phyloP scores from a whole-genome alignment of 768 basidiomycete species.

The Lactarius trivialis region DNA sequence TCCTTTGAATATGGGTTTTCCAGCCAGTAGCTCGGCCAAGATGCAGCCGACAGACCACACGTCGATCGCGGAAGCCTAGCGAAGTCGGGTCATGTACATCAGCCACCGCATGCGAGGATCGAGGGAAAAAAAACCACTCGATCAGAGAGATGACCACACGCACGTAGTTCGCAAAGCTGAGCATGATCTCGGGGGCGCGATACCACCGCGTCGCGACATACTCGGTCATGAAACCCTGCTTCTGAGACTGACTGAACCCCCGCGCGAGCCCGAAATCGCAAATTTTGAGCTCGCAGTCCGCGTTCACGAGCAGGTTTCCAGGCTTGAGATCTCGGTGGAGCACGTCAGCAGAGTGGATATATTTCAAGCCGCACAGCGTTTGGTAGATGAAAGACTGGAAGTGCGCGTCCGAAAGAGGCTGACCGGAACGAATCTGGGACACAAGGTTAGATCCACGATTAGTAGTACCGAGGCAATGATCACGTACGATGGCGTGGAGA shows the following conservation, averaged over 20 bases:
- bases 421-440: slow-evolving; percentile 71
- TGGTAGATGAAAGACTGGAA: slow-evolving; percentile 98
- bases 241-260: slow-evolving; percentile 83
- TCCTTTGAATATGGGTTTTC: slow-evolving; percentile 96
- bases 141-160: slow-evolving; percentile 28
- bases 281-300: slow-evolving; percentile 97
- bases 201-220: slow-evolving; percentile 99
- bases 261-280: slow-evolving; percentile 98
- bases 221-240: slow-evolving; percentile 98
- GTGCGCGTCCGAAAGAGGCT: slow-evolving; percentile 84
- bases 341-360: slow-evolving; percentile 98
- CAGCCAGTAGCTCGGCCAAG: slow-evolving; percentile 84
- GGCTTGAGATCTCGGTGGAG: slow-evolving; percentile 94
- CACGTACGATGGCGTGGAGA: slow-evolving; percentile 89
- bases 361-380: slow-evolving; percentile 95
- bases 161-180: slow-evolving; percentile 93
- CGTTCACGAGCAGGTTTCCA: slow-evolving; percentile 92
- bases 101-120: background rate
- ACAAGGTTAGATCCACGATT: slow-evolving; percentile 12
- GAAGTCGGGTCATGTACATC: slow-evolving; percentile 20
- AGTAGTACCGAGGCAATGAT: background rate
- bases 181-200: slow-evolving; percentile 97
- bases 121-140: background rate
- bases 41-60: slow-evolving; percentile 98
- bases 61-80: slow-evolving; percentile 84